Base-by-base conservation (phyloP, 441 rosid species). In the Eutrema salsugineum region DNA sequence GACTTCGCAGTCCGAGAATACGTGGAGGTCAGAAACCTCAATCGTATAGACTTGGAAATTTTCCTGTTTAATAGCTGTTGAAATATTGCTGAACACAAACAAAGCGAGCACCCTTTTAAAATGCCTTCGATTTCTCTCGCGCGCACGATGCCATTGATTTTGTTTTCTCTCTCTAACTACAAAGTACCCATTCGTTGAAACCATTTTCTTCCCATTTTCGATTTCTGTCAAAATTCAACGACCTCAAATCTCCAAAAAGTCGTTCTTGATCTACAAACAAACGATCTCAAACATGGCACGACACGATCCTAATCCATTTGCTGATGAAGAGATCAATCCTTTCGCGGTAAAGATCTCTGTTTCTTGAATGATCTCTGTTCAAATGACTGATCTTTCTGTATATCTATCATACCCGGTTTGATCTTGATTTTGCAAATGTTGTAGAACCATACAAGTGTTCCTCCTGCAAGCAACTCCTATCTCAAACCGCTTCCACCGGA, bases 401-500 rank as follows among this genome's bases (percentile, higher is more conserved):
- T 24, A 19, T 46, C 44, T 38, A 19, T 46, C 44, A 28, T 28
- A 32, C 35, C 19, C 35, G 4, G 4, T 61, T 48, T 66, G 50
- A 15, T 59, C 50, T 19, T 30, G 50, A 47, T 70, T 55, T 71
- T 61, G 5, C 28, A 36, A 36, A 68, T 63, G 81, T 76, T 82
- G 53, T 67, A 96, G 99, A 90, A 88, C 80, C 83, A 84, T 36
- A 83, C 88, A 83, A 86, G 78, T 74, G 93, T 86, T 51, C 90
- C 94, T 51, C 81, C 94, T 55, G 91, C 93, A 75, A 87, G 70
- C 61, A 75, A 84, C 72, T 85, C 98, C 44, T 83, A 77, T 84
- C 94, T 96, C 73, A 82, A 97, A 53, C 98, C 99, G 11, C 98
- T 96, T 82, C 98, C 99, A 76, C 95, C 86, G 16, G 99, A 96